Conservation (phyloP, 805 yeast genomes). For the Wickerhamomyces chaumierensis region DNA sequence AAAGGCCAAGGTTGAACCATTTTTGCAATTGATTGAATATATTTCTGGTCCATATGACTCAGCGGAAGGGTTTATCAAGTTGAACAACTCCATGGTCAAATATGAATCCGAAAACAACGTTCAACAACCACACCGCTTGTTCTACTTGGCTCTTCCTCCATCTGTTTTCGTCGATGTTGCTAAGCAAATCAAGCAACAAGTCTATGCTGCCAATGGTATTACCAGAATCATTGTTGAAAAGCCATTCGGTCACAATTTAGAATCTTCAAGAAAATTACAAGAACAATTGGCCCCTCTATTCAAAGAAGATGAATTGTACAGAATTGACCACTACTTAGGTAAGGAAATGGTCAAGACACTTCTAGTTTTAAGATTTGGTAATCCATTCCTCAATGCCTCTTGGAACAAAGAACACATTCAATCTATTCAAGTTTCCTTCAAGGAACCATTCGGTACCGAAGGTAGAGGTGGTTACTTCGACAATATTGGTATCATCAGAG, state of each 20-base stretch:
- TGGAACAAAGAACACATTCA: slow-evolving; percentile 79
- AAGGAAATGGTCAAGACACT: slow-evolving; percentile 97
- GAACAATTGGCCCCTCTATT: slow-evolving; percentile 71
- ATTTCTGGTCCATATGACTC: slow-evolving; percentile 72
- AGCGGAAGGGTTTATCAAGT: slow-evolving; percentile 56
- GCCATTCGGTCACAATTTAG: slow-evolving; percentile 92
- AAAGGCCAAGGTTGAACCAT: slow-evolving; percentile 40
- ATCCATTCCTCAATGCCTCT: slow-evolving; percentile 74
- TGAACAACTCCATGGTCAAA: slow-evolving; percentile 42
- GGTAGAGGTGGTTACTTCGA: slow-evolving; percentile 99
- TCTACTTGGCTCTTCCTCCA: slow-evolving; percentile 93
- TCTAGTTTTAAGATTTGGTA: slow-evolving; percentile 81
- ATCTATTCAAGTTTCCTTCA: slow-evolving; percentile 81
- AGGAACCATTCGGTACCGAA: slow-evolving; percentile 98
- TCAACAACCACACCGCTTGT: slow-evolving; percentile 60
- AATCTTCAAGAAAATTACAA: slow-evolving; percentile 69
- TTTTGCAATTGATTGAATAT: slow-evolving; percentile 57
- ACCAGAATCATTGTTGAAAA: slow-evolving; percentile 88
- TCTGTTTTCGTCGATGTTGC: slow-evolving; percentile 79
- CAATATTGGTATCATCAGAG: slow-evolving; percentile 88
- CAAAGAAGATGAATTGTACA: slow-evolving; percentile 81
- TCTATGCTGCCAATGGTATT: slow-evolving; percentile 57
- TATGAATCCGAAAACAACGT: slow-evolving; percentile 43
- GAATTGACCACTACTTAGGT: slow-evolving; percentile 96
- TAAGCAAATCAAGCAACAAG: slow-evolving; percentile 51